These are phyloP conservation scores for Fomitopsis schrenkii DNA, from an alignment of 1,284 basidiomycete species.

Conservation along the genomic window DNA sequence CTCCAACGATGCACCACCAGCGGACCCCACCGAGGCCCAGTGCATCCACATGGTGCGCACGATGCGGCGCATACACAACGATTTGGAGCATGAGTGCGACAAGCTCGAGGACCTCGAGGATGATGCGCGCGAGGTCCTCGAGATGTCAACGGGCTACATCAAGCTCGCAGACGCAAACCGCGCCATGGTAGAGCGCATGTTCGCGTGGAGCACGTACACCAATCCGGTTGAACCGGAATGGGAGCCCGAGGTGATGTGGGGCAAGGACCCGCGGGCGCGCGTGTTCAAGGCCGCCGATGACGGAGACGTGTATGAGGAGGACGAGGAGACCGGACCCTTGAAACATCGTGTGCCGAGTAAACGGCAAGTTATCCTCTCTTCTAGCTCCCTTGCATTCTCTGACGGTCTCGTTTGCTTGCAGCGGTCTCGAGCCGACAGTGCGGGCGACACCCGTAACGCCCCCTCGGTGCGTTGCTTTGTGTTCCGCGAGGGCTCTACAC, in stretches of 20 bases:
- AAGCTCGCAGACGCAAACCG: not conserved
- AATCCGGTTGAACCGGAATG: not conserved
- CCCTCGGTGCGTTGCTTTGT: too few species aligned
- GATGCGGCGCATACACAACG: not conserved
- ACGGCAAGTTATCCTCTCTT: not conserved
- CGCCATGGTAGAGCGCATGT: not conserved
- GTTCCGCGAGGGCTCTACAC: too few species aligned
- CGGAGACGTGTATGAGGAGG: not conserved
- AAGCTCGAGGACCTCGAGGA: not conserved
- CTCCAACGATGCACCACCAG: not conserved
- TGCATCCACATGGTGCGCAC: not conserved
- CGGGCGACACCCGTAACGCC: too few species aligned
- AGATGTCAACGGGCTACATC: not conserved
- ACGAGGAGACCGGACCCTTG: not conserved
- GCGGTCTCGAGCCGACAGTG: too few species aligned
- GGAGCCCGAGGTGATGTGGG: not conserved
- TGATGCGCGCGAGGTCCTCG: not conserved
- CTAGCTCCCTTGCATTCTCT: not conserved
- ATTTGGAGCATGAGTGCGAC: not conserved
- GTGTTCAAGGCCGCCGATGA: not conserved
- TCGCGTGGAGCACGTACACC: not conserved
- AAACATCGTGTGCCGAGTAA: too few species aligned
- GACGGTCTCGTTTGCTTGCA: not conserved
- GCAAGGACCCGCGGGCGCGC: not conserved
- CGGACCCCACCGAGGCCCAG: not conserved